phyloP scores from a whole-genome alignment of 2,329 filamentous ascomycete species.

The Cercospora zeina region DNA sequence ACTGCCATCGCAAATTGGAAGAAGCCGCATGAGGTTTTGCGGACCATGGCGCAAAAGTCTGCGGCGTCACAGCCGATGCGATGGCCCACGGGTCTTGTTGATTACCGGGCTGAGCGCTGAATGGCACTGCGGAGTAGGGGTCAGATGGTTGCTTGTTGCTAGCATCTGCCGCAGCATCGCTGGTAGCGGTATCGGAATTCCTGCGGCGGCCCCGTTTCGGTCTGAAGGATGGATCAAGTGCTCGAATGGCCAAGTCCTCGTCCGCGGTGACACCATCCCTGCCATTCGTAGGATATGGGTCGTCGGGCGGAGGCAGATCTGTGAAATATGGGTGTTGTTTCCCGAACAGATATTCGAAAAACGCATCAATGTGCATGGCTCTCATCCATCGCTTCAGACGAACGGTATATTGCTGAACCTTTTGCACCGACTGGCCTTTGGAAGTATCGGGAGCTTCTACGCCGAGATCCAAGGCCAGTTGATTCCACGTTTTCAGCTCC shows the following conservation, averaged over 20 bases:
- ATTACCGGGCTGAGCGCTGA: slow-evolving; percentile 57
- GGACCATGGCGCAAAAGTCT: slow-evolving; percentile 41
- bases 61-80: slow-evolving; percentile 43
- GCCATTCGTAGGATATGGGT: slow-evolving; percentile 63
- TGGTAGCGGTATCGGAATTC: slow-evolving; percentile 38
- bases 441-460: slow-evolving; percentile 79
- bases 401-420: slow-evolving; percentile 92
- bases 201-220: slow-evolving; percentile 61
- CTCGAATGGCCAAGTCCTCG: slow-evolving; percentile 84
- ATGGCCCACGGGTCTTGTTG: slow-evolving; percentile 55
- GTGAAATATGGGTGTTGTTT: slow-evolving; percentile 79
- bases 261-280: slow-evolving; percentile 82
- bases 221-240: slow-evolving; percentile 73
- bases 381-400: slow-evolving; percentile 95
- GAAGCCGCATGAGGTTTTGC: slow-evolving; percentile 44
- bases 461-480: slow-evolving; percentile 81
- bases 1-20: slow-evolving; percentile 42
- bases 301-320: slow-evolving; percentile 66
- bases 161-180: slow-evolving; percentile 29
- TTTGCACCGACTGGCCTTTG: slow-evolving; percentile 79
- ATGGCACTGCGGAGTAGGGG: slow-evolving; percentile 44
- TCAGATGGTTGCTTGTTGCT: slow-evolving; percentile 26
- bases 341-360: slow-evolving; percentile 84
- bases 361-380: slow-evolving; percentile 91
- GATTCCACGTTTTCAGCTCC: slow-evolving; percentile 90